phyloP scores from a whole-genome alignment of 306 rosid genomes.

The Cajanus cajan region DNA sequence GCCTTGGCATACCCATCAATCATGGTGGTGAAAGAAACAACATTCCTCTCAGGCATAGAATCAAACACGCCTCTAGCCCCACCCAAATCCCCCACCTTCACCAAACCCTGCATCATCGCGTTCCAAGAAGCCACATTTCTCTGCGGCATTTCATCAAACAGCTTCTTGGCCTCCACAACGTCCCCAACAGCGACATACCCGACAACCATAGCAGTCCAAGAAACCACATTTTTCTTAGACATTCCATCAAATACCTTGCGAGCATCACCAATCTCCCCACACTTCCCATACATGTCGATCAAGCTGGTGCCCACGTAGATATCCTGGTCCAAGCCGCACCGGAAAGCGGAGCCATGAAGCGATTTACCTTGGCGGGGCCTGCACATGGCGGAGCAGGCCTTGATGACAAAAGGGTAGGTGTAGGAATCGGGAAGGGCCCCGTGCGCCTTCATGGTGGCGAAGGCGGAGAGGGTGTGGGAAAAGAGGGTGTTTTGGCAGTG shows the following conservation, averaged over 20 bases:
- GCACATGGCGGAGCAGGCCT: constrained; percentile 47
- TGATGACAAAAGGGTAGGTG: constrained; percentile 66
- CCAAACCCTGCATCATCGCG: constrained; percentile 51
- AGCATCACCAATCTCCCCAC: constrained; percentile 46
- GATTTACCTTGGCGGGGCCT: constrained; percentile 44
- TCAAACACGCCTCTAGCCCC: constrained; percentile 58
- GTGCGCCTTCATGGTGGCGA: constrained; percentile 51
- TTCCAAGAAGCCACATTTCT: constrained; percentile 49
- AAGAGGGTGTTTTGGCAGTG: constrained; percentile 42
- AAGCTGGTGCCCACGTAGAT: constrained; percentile 62
- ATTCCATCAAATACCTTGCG: constrained; percentile 63
- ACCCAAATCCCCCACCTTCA: constrained; percentile 55
- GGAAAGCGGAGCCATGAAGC: constrained; percentile 62
- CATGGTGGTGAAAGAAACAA: constrained; percentile 68
- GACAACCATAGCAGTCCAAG: constrained; percentile 56
- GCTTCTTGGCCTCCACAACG: constrained; percentile 39
- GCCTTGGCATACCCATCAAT: constrained; percentile 77
- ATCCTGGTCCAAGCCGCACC: constrained; percentile 58
- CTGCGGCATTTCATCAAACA: constrained; percentile 46
- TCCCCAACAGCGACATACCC: constrained; percentile 47
- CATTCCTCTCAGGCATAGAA: constrained; percentile 66
- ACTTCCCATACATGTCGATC: constrained; percentile 71
- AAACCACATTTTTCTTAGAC: constrained; percentile 46
- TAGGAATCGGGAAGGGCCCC: constrained; percentile 52
- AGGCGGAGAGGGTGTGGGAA: constrained; percentile 35